phyloP scores from a whole-genome alignment of 139 green algal species.

The Yamagishiella unicocca region DNA sequence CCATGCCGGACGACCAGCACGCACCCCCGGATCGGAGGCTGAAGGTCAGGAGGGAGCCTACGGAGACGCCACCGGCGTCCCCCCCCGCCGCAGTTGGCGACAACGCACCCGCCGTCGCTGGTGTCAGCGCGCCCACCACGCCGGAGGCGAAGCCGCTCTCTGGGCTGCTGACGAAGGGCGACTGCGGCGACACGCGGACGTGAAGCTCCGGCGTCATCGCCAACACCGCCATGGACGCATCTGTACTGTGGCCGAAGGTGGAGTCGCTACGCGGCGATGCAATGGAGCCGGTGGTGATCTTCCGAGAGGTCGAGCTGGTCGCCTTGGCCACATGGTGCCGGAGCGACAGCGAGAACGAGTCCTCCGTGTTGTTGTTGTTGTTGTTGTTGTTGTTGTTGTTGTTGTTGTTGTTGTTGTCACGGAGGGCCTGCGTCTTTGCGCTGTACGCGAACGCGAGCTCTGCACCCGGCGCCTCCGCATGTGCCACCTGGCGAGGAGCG shows the following conservation, averaged over 20 bases:
- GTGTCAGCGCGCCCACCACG: background rate
- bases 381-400: background rate
- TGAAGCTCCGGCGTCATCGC: background rate
- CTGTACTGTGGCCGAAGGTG: background rate
- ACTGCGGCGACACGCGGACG: background rate
- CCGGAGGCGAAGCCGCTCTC: background rate
- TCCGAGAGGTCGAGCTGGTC: background rate
- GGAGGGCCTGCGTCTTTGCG: too few species aligned
- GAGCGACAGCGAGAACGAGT: conserved; percentile 3
- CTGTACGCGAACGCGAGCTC: too few species aligned
- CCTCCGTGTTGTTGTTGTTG: background rate
- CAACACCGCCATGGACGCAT: too few species aligned
- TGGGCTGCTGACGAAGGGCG: background rate
- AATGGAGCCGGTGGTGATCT: background rate
- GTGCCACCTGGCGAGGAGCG: too few species aligned
- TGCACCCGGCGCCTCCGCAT: too few species aligned
- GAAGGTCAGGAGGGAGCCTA: background rate
- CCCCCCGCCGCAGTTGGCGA: background rate
- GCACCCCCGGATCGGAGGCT: background rate
- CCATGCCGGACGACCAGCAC: background rate
- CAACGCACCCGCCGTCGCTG: background rate
- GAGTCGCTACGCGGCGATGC: background rate
- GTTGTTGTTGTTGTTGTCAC: background rate
- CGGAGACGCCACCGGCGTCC: background rate
- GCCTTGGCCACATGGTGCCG: background rate